Evolutionary conservation across 306 rosid species (phyloP).

Genomic region (Crotalaria pallida): DNA sequence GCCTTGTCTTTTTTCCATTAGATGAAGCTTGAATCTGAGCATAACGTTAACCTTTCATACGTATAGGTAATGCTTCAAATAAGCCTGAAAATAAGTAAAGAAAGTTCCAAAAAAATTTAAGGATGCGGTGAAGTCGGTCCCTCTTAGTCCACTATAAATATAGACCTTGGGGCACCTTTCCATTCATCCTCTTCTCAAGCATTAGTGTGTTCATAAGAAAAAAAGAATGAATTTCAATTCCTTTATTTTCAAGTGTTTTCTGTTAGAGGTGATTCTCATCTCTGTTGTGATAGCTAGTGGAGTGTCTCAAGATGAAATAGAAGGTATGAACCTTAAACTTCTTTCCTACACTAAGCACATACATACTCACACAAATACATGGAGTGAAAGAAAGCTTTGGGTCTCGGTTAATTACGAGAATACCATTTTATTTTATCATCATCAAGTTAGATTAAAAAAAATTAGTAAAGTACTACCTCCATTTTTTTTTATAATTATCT

Average conservation of each 20-base stretch:
- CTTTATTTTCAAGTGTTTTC: neutral
- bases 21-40: neutral
- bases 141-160: neutral
- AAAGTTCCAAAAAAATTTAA: neutral
- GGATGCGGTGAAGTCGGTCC: neutral
- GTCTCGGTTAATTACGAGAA: no score
- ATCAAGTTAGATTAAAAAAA: no score
- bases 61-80: neutral
- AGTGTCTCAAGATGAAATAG: neutral
- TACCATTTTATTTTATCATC: no score
- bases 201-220: neutral
- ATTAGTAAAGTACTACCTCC: no score
- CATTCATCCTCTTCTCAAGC: neutral
- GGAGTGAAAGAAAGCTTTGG: no score
- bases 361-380: no score
- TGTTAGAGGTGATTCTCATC: slow-evolving; percentile 7
- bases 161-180: neutral
- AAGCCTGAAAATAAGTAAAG: neutral
- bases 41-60: neutral
- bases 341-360: no score
- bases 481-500: no score
- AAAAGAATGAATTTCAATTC: slow-evolving; percentile 25
- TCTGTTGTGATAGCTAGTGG: slow-evolving; percentile 13
- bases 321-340: neutral
- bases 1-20: neutral